These are phyloP conservation scores for Albifimbria verrucaria DNA, from an alignment of 2,329 filamentous ascomycete species.

Conservation along the genomic window DNA sequence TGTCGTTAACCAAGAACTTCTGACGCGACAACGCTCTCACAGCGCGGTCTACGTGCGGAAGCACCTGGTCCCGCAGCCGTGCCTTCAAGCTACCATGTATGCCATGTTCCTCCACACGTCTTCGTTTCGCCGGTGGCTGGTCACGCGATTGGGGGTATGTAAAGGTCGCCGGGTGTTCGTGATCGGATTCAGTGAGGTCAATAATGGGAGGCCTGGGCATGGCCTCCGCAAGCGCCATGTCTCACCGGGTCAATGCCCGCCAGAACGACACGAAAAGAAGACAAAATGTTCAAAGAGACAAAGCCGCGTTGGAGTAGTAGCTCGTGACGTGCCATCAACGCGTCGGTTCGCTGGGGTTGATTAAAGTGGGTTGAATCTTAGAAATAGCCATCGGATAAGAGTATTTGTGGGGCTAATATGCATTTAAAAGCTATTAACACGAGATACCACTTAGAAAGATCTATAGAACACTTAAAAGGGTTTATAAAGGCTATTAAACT, in stretches of 20 bases:
- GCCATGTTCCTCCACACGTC: slow-evolving; percentile 20
- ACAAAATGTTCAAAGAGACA: neutral
- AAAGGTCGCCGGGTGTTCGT: slow-evolving; percentile 7
- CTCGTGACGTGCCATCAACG: neutral
- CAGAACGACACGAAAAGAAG: neutral
- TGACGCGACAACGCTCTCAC: slow-evolving; percentile 19
- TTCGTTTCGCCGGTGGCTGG: slow-evolving; percentile 27
- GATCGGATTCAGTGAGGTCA: slow-evolving; percentile 20
- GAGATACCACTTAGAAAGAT: neutral
- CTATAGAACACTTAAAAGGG: too few relatives aligned
- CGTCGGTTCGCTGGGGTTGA: neutral
- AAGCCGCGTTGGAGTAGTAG: neutral
- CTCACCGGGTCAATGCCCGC: slow-evolving; percentile 16
- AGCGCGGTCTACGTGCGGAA: slow-evolving; percentile 26
- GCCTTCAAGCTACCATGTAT: slow-evolving; percentile 14
- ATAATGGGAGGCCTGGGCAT: slow-evolving; percentile 22
- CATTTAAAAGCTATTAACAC: neutral
- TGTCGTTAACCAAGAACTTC: slow-evolving; percentile 19
- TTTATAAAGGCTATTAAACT: too few relatives aligned
- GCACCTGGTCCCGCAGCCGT: slow-evolving; percentile 26
- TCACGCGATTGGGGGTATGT: slow-evolving; percentile 7
- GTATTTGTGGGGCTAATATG: slow-evolving; percentile 3
- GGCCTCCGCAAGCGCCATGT: slow-evolving; percentile 20
- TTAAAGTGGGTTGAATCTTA: neutral
- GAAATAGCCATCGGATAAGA: slow-evolving; percentile 1